Conservation (phyloP, 176 grass and related monocot species). For the Zoysia pacifica region DNA sequence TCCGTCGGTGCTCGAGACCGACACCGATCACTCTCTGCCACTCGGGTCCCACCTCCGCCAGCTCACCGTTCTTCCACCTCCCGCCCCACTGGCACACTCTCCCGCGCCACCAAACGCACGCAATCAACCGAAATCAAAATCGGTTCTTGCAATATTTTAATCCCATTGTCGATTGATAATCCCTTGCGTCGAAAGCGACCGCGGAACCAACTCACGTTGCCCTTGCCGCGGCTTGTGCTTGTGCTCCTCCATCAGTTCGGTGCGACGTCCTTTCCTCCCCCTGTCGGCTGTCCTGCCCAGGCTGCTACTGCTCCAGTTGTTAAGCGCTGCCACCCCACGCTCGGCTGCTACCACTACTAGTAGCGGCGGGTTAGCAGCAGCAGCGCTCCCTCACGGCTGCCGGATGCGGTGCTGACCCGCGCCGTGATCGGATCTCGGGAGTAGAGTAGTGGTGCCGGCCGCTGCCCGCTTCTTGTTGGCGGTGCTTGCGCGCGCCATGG, state of each 20-base stretch:
- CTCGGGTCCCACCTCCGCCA: background rate
- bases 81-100: slow-evolving; percentile 27
- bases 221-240: slow-evolving; percentile 33
- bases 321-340: slow-evolving; percentile 18
- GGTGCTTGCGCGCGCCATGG: slow-evolving; percentile 45
- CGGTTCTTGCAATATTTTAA: background rate
- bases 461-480: slow-evolving; percentile 12
- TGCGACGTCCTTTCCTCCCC: slow-evolving; percentile 43
- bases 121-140: slow-evolving; percentile 7
- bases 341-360: background rate
- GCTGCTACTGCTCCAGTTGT: background rate
- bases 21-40: background rate
- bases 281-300: background rate
- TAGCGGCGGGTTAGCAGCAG: slow-evolving; percentile 28
- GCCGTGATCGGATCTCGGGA: slow-evolving; percentile 43
- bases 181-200: slow-evolving; percentile 33
- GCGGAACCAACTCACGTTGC: slow-evolving; percentile 47
- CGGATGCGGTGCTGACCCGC: slow-evolving; percentile 51
- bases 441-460: slow-evolving; percentile 22
- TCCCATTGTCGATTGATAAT: slow-evolving; percentile 16
- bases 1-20: slow-evolving; percentile 32
- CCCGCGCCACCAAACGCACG: background rate
- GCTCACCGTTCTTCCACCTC: slow-evolving; percentile 49
- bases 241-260: slow-evolving; percentile 30
- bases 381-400: slow-evolving; percentile 36